phyloP scores from a whole-genome alignment of 208 protist genomes.

The Trichomonas gallinae region DNA sequence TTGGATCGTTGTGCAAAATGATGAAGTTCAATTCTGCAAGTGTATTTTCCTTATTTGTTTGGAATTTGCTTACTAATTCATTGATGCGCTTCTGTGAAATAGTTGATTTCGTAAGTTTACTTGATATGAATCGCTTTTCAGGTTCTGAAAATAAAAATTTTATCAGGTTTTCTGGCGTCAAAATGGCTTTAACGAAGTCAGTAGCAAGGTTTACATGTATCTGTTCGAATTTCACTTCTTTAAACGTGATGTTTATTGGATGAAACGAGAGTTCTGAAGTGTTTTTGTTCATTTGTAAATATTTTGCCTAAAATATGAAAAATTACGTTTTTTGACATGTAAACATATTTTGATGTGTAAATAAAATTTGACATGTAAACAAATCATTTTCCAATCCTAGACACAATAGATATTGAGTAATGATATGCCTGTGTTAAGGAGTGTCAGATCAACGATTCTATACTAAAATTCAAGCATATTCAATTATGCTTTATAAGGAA shows the following conservation, averaged over 20 bases:
- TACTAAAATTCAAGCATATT: too few species aligned
- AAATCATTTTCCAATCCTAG: too few species aligned
- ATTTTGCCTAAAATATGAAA: too few species aligned
- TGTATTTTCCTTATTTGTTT: background rate
- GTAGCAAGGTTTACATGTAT: background rate
- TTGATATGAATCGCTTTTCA: background rate
- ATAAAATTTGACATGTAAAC: too few species aligned
- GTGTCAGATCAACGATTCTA: too few species aligned
- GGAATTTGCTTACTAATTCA: background rate
- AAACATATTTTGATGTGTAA: too few species aligned
- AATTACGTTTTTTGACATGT: too few species aligned
- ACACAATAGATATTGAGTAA: too few species aligned
- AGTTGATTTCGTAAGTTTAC: background rate
- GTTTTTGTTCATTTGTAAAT: too few species aligned
- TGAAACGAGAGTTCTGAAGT: background rate
- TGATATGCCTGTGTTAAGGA: too few species aligned
- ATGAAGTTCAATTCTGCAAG: background rate
- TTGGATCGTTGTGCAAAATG: background rate
- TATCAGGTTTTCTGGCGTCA: background rate
- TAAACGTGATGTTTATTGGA: background rate
- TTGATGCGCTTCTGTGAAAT: background rate
- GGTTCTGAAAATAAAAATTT: background rate
- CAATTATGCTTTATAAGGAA: too few species aligned
- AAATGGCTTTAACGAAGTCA: background rate
- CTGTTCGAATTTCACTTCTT: background rate